phyloP scores from a whole-genome alignment of 768 basidiomycete genomes.

The Mycena galericulata region DNA sequence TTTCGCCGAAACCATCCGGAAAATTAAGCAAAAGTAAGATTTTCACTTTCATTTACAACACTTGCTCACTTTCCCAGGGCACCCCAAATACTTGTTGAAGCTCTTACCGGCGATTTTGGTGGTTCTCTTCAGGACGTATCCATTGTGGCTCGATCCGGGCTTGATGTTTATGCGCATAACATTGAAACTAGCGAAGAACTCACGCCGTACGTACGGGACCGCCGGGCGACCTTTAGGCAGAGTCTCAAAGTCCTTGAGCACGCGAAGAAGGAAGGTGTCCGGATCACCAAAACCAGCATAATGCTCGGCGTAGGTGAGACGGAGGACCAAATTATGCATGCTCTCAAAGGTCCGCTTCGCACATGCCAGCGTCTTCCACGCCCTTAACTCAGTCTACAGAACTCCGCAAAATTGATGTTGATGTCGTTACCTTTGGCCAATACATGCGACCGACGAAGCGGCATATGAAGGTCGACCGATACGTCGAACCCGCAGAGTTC shows the following conservation, averaged over 20 bases:
- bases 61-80: slow-evolving; percentile 64
- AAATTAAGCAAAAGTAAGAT: slow-evolving; percentile 93
- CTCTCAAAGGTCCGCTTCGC: slow-evolving; percentile 75
- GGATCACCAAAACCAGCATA: slow-evolving; percentile 96
- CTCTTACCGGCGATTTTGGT: slow-evolving; percentile 94
- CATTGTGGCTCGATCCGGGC: slow-evolving; percentile 88
- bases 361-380: background rate
- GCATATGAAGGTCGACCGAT: slow-evolving; percentile 99
- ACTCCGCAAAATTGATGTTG: slow-evolving; percentile 87
- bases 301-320: slow-evolving; percentile 98
- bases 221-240: slow-evolving; percentile 90
- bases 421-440: slow-evolving; percentile 99
- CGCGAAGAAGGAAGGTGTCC: slow-evolving; percentile 86
- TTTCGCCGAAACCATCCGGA: slow-evolving; percentile 94
- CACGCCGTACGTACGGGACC: slow-evolving; percentile 95
- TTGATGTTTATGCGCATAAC: slow-evolving; percentile 99
- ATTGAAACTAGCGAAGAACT: slow-evolving; percentile 95
- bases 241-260: slow-evolving; percentile 84
- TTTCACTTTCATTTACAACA: background rate
- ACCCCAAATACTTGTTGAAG: slow-evolving; percentile 95
- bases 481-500: slow-evolving; percentile 95
- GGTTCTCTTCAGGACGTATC: slow-evolving; percentile 82
- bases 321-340: slow-evolving; percentile 82
- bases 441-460: slow-evolving; percentile 99
- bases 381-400: slow-evolving; percentile 60